Base-by-base conservation (phyloP, 441 rosid species). In the Bruguiera hainesii region DNA sequence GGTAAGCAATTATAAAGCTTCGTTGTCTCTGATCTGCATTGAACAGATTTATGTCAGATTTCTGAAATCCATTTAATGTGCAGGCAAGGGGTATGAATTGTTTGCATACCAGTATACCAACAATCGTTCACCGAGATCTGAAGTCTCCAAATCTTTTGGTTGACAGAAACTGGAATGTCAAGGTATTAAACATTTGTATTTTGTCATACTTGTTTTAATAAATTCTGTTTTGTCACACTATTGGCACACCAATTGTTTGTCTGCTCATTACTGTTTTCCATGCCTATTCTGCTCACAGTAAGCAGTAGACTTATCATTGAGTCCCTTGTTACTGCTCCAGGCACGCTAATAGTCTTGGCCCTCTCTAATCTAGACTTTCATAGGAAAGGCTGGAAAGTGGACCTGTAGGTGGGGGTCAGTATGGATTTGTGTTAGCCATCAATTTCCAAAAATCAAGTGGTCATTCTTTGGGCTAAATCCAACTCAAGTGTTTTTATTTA, bases 81-180 rank as follows among this genome's bases (percentile, higher is more conserved):
- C 84, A 95, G 99, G 96, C 98, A 59, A 90, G 83, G 81, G 99
- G 99, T 69, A 95, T 95, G 97, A 93, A 90, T 73, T 93, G 97
- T 82, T 84, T 93, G 79, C 98, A 93, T 76, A 70, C 93, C 56
- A 92, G 99, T 80, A 72, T 57, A 64, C 99, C 99, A 7, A 95
- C 98, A 69, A 92, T 95, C 71, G 99, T 95, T 75, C 99, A 95
- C 71, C 87, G 99, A 51, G 99, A 95, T 87, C 72, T 95, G 77
- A 95, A 95, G 81, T 90, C 99, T 60, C 99, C 98, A 39, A 95
- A 95, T 78, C 98, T 95, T 73, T 78, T 95, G 79, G 98, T 92
- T 80, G 99, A 95, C 84, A 84, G 86, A 76, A 92, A 95, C 82
- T 95, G 99, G 99, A 95, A 83, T 75, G 98, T 95, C 70, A 95